Conservation (phyloP, 345 rosid species). For the Anacardium occidentale region DNA sequence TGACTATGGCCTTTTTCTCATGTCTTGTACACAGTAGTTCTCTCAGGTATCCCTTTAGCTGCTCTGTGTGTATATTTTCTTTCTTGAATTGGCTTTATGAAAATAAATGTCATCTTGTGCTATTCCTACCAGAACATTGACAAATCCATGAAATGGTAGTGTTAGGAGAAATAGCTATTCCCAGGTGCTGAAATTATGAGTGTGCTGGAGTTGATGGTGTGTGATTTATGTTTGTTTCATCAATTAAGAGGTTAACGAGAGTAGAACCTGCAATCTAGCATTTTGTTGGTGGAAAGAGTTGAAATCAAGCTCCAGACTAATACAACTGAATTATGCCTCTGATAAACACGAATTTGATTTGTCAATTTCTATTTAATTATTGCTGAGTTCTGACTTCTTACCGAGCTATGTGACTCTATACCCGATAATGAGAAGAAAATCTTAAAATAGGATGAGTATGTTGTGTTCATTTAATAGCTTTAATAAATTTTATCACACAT, state of each 20-base stretch:
- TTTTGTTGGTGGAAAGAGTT: neutral
- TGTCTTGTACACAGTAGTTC: conserved; percentile 12
- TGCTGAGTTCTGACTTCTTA: too few species aligned
- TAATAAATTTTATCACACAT: too few species aligned
- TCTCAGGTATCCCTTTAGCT: neutral
- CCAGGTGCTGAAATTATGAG: neutral
- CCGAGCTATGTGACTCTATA: too few species aligned
- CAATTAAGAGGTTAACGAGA: neutral
- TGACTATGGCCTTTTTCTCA: neutral
- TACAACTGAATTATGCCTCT: too few species aligned
- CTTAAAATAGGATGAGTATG: too few species aligned
- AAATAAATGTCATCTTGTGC: conserved; percentile 3
- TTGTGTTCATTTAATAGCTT: too few species aligned
- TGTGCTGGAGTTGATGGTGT: neutral
- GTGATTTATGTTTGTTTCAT: neutral
- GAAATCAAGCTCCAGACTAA: neutral
- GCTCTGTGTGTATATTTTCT: neutral
- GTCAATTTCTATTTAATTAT: too few species aligned
- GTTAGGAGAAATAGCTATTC: neutral
- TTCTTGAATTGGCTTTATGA: neutral
- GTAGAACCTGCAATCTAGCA: neutral
- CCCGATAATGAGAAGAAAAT: too few species aligned
- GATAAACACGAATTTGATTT: too few species aligned
- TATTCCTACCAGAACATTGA: neutral
- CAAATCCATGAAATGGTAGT: neutral